Conservation (phyloP, 1,284 basidiomycete species). For the Ceratobasidium sp. region DNA sequence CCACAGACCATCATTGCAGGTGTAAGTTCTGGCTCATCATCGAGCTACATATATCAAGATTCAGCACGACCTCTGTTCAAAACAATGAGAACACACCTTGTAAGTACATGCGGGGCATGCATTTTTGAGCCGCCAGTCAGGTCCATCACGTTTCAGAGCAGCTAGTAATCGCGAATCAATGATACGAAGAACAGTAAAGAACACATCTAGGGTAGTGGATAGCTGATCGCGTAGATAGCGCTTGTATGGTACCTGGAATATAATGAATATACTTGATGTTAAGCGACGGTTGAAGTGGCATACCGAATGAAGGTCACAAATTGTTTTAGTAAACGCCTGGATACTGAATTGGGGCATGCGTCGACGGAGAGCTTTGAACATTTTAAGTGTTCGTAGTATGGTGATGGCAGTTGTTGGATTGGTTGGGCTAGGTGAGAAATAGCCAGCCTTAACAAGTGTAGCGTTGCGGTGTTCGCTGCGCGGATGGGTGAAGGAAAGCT, state of each 20-base stretch:
- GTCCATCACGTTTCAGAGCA: slow-evolving; percentile 50
- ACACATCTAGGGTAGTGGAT: slow-evolving; percentile 53
- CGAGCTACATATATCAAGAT: slow-evolving; percentile 48
- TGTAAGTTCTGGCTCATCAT: slow-evolving; percentile 51
- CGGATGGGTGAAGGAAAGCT: too few relatives aligned
- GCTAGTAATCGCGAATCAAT: slow-evolving; percentile 49
- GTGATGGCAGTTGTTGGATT: too few relatives aligned
- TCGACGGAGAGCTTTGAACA: too few relatives aligned
- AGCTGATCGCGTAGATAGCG: slow-evolving; percentile 51
- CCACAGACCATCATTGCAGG: slow-evolving; percentile 51
- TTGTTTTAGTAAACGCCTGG: slow-evolving; percentile 57
- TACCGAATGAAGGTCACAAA: slow-evolving; percentile 59
- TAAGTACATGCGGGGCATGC: slow-evolving; percentile 54
- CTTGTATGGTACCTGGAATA: slow-evolving; percentile 52
- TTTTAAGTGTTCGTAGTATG: too few relatives aligned
- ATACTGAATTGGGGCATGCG: slow-evolving; percentile 57
- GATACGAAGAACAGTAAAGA: slow-evolving; percentile 49
- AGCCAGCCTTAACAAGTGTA: too few relatives aligned
- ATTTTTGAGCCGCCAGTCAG: slow-evolving; percentile 52
- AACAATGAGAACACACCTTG: slow-evolving; percentile 49
- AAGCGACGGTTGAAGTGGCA: too few relatives aligned
- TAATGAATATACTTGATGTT: slow-evolving; percentile 48
- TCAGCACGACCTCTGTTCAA: too few relatives aligned
- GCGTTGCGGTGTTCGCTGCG: too few relatives aligned
- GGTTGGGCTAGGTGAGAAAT: too few relatives aligned